Evolutionary conservation across 169 alveolate genomes (phyloP), one percentile per base, ranked within the genome.

Genomic region (Plasmodium fragile): DNA sequence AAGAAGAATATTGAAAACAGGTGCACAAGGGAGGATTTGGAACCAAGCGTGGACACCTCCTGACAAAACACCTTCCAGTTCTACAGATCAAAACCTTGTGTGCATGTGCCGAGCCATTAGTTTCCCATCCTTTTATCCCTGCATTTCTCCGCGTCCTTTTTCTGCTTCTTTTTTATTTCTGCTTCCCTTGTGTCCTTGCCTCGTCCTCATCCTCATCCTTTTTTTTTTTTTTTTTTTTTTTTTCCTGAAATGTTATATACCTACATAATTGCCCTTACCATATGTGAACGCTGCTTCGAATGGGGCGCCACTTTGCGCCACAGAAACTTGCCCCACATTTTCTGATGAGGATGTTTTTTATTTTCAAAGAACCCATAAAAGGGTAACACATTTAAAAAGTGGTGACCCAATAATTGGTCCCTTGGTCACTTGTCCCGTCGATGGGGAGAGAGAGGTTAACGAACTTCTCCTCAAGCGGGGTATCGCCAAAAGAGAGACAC

Each of bases 331-430:
- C 32, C 75, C 36, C 36, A 22, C 75, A 4, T 65, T 5, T 28
- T 52, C 28, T 80, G 75, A 80, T 80, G 32, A 52, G 87, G 65
- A 80, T 52, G 36, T 16, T 16, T 2, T 52, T 18, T 18, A 80
- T 36, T 52, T 80, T 52, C 39, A 43, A 80, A 28, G 75, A 45
- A n/a, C 75, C 22, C 52, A 80, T 80, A 78, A 78, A 77, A 77
- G 43, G 53, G 11, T 78, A 36, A 78, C 30, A n/a, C n/a, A n/a
- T 78, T 78, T 36, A 78, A 78, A 78, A 36, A 65, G 41, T 25
- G 13, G 39, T 65, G 7, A 4, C 36, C 36, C 16, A 65, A 65
- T 65, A 65, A n/a, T 22, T 16, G 18, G 13, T 28, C 25, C 36
- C 5, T 18, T 59, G 28, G 4, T 18, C n/a, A 5, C 2, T 59